Percentiles rank a stretch among this genome's conserved stretches.
These are phyloP conservation scores for Oryza rufipogon DNA, from an alignment of 176 grass and related monocot species.

Conservation along the genomic window DNA sequence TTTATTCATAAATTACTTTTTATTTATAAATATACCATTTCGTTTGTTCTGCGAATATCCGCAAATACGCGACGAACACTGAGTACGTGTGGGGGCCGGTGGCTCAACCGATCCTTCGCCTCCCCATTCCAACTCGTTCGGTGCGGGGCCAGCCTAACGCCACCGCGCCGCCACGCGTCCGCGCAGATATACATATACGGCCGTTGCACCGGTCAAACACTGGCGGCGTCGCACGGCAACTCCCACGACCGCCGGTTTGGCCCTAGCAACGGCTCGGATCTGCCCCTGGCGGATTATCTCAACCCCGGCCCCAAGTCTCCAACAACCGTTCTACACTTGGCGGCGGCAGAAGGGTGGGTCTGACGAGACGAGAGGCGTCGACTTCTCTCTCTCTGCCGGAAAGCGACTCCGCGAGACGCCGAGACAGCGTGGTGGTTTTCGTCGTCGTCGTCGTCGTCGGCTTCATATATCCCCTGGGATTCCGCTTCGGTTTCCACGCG, in stretches of 20 bases:
- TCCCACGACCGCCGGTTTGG: background rate
- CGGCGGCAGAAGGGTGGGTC: no score
- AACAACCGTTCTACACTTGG: background rate
- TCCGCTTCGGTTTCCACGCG: background rate
- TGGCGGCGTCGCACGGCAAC: background rate
- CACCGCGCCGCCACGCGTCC: constrained; percentile 3
- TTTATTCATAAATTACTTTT: no score
- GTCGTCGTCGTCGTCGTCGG: background rate
- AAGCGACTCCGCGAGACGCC: constrained; percentile 12
- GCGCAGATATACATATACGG: no score
- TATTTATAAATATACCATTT: no score
- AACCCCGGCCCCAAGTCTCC: no score
- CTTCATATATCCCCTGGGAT: background rate
- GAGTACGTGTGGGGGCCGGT: background rate
- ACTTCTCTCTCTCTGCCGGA: constrained; percentile 2
- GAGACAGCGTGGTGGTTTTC: background rate
- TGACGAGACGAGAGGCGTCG: background rate
- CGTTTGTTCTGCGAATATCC: no score
- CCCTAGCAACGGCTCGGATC: background rate
- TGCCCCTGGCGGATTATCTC: background rate
- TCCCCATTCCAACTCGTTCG: background rate
- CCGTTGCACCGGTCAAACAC: constrained; percentile 8
- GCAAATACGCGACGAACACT: background rate
- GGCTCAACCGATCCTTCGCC: background rate
- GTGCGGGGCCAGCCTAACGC: background rate